phyloP scores from a whole-genome alignment of 202 grass and related monocot genomes.

The Brachypodium distachyon region DNA sequence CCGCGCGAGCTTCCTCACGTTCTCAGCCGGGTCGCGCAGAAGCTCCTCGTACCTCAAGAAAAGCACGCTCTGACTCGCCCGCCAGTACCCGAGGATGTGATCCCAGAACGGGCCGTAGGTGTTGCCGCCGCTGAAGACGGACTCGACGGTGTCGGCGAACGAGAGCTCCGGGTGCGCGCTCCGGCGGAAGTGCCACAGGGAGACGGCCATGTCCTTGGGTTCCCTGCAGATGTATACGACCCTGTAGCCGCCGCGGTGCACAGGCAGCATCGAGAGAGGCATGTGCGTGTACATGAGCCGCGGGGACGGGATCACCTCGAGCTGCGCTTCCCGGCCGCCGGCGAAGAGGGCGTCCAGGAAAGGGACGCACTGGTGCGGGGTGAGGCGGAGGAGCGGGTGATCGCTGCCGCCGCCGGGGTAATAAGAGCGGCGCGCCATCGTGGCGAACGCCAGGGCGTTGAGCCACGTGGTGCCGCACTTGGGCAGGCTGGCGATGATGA shows the following conservation, averaged over 20 bases:
- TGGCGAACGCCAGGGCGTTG: slow-evolving; percentile 22
- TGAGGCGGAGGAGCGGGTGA: slow-evolving; percentile 23
- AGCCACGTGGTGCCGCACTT: slow-evolving; percentile 45
- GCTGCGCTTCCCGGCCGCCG: neutral
- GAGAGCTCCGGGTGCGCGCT: neutral
- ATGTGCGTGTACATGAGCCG: neutral
- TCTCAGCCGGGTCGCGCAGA: neutral
- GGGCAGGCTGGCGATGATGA: slow-evolving; percentile 15
- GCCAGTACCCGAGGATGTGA: neutral
- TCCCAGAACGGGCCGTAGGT: neutral
- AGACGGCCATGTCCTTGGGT: neutral
- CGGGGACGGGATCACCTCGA: slow-evolving; percentile 13
- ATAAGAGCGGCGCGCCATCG: neutral
- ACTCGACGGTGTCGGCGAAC: neutral
- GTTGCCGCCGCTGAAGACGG: neutral
- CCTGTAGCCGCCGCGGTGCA: neutral
- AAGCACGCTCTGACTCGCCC: neutral
- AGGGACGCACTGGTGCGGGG: slow-evolving; percentile 26
- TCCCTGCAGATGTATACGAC: neutral
- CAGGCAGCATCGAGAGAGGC: neutral
- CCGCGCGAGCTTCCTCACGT: slow-evolving; percentile 4
- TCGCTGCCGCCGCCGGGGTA: neutral
- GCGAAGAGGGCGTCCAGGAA: neutral
- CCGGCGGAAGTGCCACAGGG: neutral
- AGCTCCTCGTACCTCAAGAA: slow-evolving; percentile 31